phyloP scores from a whole-genome alignment of 257 asterid genomes.

The Nicotiana paniculata region DNA sequence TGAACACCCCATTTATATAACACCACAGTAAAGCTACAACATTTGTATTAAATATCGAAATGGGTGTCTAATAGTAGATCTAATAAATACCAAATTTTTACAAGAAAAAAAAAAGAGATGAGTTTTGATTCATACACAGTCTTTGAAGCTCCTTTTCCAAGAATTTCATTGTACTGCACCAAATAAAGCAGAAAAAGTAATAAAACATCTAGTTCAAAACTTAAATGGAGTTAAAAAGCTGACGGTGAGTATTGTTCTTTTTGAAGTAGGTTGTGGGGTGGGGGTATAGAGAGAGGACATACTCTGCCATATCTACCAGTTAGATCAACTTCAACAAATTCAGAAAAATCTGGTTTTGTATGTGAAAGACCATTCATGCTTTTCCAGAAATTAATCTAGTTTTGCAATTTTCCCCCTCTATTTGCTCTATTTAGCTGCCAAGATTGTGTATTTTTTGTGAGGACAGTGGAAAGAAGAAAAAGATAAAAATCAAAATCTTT shows the following conservation, averaged over 20 bases:
- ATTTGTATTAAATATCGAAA: neutral
- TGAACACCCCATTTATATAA: conserved; percentile 9
- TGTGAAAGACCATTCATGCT: conserved; percentile 33
- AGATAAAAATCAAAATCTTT: too few species aligned
- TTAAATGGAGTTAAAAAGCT: neutral
- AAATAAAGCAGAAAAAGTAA: neutral
- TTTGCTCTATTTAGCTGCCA: neutral
- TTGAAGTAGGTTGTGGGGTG: too few species aligned
- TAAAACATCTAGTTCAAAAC: conserved; percentile 11
- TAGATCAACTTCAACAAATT: conserved; percentile 52
- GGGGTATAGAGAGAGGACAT: neutral
- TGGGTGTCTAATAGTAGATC: conserved; percentile 10
- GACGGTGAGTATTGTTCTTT: neutral
- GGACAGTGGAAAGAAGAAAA: conserved; percentile 8
- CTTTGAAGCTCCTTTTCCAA: conserved; percentile 52
- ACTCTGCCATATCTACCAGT: conserved; percentile 56
- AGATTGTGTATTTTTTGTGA: neutral
- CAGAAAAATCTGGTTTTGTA: conserved; percentile 29
- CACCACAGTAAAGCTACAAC: neutral
- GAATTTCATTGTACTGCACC: conserved; percentile 42
- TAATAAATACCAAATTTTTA: neutral
- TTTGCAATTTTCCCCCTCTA: neutral
- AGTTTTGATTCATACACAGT: conserved; percentile 34
- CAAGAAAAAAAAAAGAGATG: neutral
- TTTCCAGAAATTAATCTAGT: neutral